Conservation (phyloP, 2,329 filamentous ascomycete species). For the Xylaria hypoxylon region DNA sequence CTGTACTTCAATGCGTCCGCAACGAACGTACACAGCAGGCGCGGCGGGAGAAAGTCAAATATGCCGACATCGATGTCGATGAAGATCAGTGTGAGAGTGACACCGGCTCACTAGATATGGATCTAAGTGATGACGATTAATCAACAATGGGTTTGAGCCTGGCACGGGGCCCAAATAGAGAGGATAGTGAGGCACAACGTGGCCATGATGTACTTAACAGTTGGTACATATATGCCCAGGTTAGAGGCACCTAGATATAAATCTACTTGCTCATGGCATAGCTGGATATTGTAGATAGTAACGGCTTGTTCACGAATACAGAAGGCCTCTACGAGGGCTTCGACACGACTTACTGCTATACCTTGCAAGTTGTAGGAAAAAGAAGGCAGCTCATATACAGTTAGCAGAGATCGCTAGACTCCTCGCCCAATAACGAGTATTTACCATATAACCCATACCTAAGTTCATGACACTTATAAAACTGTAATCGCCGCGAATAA, state of each 20-base stretch:
- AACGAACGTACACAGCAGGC: background rate
- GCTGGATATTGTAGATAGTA: conserved; percentile 4
- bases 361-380: no score
- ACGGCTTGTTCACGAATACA: background rate
- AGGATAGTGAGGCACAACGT: no score
- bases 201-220: background rate
- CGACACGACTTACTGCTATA: background rate
- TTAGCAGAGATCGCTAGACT: no score
- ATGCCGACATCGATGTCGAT: no score
- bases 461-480: no score
- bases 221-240: background rate
- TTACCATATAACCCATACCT: no score
- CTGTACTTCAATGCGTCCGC: background rate
- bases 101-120: conserved; percentile 18
- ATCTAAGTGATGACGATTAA: conserved; percentile 13
- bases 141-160: background rate
- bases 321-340: no score
- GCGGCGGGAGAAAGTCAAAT: background rate
- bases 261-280: no score
- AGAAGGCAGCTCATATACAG: no score
- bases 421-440: no score
- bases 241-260: background rate
- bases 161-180: background rate
- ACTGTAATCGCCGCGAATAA: no score
- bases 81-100: conserved; percentile 10